Percentiles rank a stretch among this genome's conserved stretches.
These are phyloP conservation scores for Ammopiptanthus mongolicus DNA, from an alignment of 306 rosid genomes.

Conservation along the genomic window DNA sequence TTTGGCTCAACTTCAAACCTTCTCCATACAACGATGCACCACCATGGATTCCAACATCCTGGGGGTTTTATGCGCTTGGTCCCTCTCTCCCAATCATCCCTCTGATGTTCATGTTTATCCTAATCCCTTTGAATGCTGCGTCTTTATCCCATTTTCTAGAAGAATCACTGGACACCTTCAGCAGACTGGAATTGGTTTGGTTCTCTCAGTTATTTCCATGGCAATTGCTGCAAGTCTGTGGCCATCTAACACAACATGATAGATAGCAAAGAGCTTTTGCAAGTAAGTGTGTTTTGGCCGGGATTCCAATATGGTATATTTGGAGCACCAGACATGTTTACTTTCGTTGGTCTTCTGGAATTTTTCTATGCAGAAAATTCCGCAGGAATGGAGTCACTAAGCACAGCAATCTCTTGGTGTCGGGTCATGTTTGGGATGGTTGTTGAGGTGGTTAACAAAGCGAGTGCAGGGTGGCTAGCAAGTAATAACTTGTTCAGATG, in stretches of 20 bases:
- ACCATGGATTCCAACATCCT: conserved; percentile 39
- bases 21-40: conserved; percentile 47
- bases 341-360: conserved; percentile 53
- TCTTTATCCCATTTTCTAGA: conserved; percentile 43
- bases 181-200: conserved; percentile 42
- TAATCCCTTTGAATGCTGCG: conserved; percentile 39
- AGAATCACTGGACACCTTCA: conserved; percentile 54
- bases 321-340: too few relatives aligned
- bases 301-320: conserved; percentile 39
- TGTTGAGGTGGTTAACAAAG: too few relatives aligned
- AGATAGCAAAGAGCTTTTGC: conserved; percentile 43
- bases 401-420: conserved; percentile 15
- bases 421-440: too few relatives aligned
- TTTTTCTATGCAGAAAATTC: conserved; percentile 59
- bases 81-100: conserved; percentile 54
- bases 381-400: conserved; percentile 13
- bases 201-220: conserved; percentile 52
- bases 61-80: conserved; percentile 42
- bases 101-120: conserved; percentile 27
- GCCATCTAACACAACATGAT: too few relatives aligned
- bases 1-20: conserved; percentile 58
- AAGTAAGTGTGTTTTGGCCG: conserved; percentile 45
- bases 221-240: too few relatives aligned
- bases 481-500: too few relatives aligned
- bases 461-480: too few relatives aligned